Percentiles rank a stretch among this genome's conserved stretches.
phyloP scores from a whole-genome alignment of 1,284 basidiomycete species.

The Ceratobasidium sp. region DNA sequence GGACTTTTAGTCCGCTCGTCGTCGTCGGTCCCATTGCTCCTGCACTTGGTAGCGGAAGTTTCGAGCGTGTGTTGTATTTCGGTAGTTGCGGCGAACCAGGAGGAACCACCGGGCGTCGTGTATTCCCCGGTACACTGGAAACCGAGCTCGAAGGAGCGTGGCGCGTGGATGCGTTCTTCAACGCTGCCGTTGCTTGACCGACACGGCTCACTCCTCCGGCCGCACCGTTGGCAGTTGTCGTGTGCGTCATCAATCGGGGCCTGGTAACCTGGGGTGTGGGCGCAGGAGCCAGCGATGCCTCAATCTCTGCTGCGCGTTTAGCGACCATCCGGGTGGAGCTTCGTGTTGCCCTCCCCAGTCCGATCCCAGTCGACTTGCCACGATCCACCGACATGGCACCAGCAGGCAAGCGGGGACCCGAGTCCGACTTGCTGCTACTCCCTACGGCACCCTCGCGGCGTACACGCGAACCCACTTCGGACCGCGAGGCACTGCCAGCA shows the following conservation, averaged over 20 bases:
- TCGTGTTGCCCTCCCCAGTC: conserved; percentile 1
- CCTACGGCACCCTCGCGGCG: background rate
- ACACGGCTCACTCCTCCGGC: conserved; percentile 12
- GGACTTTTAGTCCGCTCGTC: conserved; percentile 57
- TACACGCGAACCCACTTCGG: conserved; percentile 14
- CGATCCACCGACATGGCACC: conserved; percentile 31
- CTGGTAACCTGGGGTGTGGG: background rate
- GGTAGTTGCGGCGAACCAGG: conserved; percentile 28
- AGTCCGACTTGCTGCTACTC: conserved; percentile 32
- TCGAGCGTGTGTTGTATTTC: conserved; percentile 32
- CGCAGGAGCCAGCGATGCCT: conserved; percentile 13
- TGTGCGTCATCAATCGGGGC: conserved; percentile 16
- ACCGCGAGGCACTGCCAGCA: conserved; percentile 19
- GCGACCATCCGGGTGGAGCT: conserved; percentile 14
- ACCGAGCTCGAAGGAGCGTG: background rate
- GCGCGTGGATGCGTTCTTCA: background rate
- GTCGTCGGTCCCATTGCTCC: conserved; percentile 51
- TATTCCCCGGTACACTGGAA: conserved; percentile 25
- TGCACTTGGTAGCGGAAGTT: conserved; percentile 21
- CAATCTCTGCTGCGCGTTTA: conserved; percentile 29
- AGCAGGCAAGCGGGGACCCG: conserved; percentile 10
- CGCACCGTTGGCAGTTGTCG: conserved; percentile 1
- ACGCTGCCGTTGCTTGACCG: background rate
- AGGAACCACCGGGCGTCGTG: conserved; percentile 3
- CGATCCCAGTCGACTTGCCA: conserved; percentile 19